phyloP scores from a whole-genome alignment of 2,329 filamentous ascomycete species.

The Leptographium flavum region DNA sequence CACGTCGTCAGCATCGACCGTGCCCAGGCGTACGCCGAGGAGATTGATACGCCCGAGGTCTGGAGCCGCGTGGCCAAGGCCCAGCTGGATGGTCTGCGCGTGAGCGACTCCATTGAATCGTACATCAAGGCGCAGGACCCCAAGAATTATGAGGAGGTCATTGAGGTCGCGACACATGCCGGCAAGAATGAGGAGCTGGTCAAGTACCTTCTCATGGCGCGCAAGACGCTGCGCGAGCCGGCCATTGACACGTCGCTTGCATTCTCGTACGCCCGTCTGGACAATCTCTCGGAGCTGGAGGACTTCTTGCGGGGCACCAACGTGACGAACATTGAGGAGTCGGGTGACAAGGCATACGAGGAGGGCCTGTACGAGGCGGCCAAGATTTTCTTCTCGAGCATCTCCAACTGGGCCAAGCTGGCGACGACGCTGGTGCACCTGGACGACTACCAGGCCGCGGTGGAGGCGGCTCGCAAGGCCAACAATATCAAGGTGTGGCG shows the following conservation, averaged over 20 bases:
- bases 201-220: slow-evolving; percentile 92
- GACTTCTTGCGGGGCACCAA: slow-evolving; percentile 91
- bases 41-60: slow-evolving; percentile 84
- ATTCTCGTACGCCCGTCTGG: slow-evolving; percentile 83
- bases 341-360: slow-evolving; percentile 92
- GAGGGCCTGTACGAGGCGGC: slow-evolving; percentile 91
- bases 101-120: slow-evolving; percentile 85
- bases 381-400: slow-evolving; percentile 97
- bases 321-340: slow-evolving; percentile 90
- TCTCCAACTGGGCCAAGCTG: slow-evolving; percentile 99
- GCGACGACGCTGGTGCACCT: slow-evolving; percentile 96
- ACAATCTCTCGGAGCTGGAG: slow-evolving; percentile 85
- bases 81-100: slow-evolving; percentile 86
- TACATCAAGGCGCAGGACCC: slow-evolving; percentile 94
- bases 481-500: slow-evolving; percentile 99
- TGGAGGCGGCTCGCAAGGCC: slow-evolving; percentile 94
- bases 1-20: slow-evolving; percentile 96
- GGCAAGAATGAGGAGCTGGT: slow-evolving; percentile 97
- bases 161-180: slow-evolving; percentile 86
- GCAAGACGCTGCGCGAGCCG: slow-evolving; percentile 89
- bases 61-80: slow-evolving; percentile 99
- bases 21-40: slow-evolving; percentile 88
- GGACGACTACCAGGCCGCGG: slow-evolving; percentile 90
- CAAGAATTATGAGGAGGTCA: slow-evolving; percentile 87
- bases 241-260: slow-evolving; percentile 87